These are phyloP conservation scores for Fusarium ramigenum DNA, from an alignment of 2,329 filamentous ascomycete genomes.

Conservation along the genomic window DNA sequence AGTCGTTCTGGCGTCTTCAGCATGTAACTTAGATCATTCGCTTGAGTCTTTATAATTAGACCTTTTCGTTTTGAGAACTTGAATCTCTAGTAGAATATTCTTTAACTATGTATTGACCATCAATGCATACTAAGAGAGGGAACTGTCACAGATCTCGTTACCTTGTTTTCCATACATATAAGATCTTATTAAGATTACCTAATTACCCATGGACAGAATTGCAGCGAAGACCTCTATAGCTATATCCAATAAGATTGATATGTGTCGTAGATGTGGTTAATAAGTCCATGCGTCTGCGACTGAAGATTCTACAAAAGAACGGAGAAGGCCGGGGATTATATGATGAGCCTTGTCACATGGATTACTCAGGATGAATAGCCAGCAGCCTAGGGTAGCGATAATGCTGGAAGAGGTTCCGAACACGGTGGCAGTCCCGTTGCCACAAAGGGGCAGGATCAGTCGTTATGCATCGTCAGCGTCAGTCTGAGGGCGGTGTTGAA, in stretches of 20 bases:
- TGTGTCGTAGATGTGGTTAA: background rate
- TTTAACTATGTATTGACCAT: accelerated
- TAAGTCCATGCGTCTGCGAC: accelerated
- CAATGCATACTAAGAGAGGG: background rate
- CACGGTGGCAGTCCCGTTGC: background rate
- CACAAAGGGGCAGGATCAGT: background rate
- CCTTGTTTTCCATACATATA: background rate
- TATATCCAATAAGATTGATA: background rate
- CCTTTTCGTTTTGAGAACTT: accelerated
- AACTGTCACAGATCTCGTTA: background rate
- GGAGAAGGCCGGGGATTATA: background rate
- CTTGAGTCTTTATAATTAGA: background rate
- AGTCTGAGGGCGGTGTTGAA: background rate
- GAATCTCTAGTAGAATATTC: accelerated
- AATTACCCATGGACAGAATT: background rate
- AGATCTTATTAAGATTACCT: background rate
- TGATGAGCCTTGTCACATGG: background rate
- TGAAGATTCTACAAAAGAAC: background rate
- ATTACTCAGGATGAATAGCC: background rate
- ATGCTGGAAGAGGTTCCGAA: background rate
- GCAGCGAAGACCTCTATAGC: background rate
- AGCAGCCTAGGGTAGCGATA: background rate
- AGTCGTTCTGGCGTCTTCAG: background rate
- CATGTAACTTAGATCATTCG: background rate
- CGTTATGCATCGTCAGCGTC: background rate